These are phyloP conservation scores for Chlorella variabilis DNA, from an alignment of 163 green algal genomes.

Conservation along the genomic window DNA sequence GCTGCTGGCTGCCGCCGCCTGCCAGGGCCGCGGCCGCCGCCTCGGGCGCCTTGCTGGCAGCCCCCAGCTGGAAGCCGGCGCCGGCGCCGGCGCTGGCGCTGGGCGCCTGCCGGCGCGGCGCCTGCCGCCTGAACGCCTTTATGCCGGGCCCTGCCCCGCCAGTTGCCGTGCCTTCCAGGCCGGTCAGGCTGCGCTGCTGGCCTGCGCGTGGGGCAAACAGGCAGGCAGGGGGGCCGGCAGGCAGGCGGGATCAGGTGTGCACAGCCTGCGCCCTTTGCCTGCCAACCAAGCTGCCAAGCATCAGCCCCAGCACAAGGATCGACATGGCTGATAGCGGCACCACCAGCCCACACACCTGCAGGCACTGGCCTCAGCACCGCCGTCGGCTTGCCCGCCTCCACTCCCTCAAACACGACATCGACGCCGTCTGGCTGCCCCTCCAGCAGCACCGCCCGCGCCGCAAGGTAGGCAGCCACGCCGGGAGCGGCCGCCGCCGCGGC, in stretches of 20 bases:
- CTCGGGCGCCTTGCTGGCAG: constrained; percentile 12
- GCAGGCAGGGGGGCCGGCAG: neutral
- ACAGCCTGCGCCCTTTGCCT: too few relatives aligned
- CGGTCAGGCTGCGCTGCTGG: constrained; percentile 33
- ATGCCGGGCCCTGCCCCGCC: constrained; percentile 76
- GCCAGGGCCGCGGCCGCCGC: neutral
- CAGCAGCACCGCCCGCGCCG: constrained; percentile 15
- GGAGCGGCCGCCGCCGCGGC: neutral
- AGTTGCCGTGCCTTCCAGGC: constrained; percentile 69
- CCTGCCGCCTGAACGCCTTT: constrained; percentile 65
- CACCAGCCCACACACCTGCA: too few relatives aligned
- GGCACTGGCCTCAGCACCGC: constrained; percentile 60
- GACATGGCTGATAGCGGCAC: too few relatives aligned
- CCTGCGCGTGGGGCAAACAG: neutral
- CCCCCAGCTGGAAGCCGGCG: constrained; percentile 17
- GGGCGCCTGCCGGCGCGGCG: neutral
- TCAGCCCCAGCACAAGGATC: neutral
- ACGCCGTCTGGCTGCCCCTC: neutral
- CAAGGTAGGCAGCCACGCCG: constrained; percentile 20
- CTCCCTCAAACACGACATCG: constrained; percentile 51
- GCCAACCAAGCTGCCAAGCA: neutral
- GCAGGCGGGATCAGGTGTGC: neutral
- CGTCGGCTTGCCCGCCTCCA: constrained; percentile 65
- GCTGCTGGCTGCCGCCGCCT: neutral
- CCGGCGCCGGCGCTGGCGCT: neutral